Conservation (phyloP, 2,329 filamentous ascomycete species). For the Colletotrichum musae region DNA sequence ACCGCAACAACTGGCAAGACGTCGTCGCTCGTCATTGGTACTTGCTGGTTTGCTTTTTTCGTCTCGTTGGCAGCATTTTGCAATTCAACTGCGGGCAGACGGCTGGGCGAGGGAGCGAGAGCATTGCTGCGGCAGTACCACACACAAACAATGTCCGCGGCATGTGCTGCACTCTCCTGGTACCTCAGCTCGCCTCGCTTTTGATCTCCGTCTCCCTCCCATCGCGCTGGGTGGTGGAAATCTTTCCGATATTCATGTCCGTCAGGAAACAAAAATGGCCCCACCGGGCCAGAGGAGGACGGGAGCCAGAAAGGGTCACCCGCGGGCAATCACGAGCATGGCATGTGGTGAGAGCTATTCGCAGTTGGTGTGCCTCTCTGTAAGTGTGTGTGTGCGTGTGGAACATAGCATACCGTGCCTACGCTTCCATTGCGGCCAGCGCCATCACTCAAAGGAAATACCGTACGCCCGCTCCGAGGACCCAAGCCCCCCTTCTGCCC, state of each 20-base stretch:
- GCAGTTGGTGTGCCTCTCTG: conserved; percentile 15
- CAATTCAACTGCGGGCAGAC: conserved; percentile 4
- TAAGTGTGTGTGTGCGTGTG: conserved; percentile 17
- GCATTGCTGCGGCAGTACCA: background rate
- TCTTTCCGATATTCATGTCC: conserved; percentile 21
- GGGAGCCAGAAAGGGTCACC: conserved; percentile 24
- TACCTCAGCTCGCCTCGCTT: conserved; percentile 5
- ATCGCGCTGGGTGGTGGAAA: conserved; percentile 22
- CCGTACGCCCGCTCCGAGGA: conserved; percentile 5
- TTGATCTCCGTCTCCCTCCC: background rate
- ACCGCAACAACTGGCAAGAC: background rate
- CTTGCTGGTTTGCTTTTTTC: conserved; percentile 2
- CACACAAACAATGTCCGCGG: no score
- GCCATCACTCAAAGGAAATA: conserved; percentile 7
- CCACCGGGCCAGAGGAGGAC: conserved; percentile 7
- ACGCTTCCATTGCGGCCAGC: background rate
- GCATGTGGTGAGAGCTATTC: conserved; percentile 15
- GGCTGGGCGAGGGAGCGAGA: background rate
- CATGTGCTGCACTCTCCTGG: background rate
- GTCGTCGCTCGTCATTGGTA: conserved; percentile 17
- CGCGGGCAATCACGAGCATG: conserved; percentile 27
- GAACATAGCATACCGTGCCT: conserved; percentile 1
- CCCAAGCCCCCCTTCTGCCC: background rate
- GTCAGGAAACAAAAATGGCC: conserved; percentile 10
- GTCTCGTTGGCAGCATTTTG: conserved; percentile 2